A percentile compares a stretch with the other conserved stretches of the same genome.
phyloP scores from a whole-genome alignment of 2,329 filamentous ascomycete genomes.

The Fusarium sp. region DNA sequence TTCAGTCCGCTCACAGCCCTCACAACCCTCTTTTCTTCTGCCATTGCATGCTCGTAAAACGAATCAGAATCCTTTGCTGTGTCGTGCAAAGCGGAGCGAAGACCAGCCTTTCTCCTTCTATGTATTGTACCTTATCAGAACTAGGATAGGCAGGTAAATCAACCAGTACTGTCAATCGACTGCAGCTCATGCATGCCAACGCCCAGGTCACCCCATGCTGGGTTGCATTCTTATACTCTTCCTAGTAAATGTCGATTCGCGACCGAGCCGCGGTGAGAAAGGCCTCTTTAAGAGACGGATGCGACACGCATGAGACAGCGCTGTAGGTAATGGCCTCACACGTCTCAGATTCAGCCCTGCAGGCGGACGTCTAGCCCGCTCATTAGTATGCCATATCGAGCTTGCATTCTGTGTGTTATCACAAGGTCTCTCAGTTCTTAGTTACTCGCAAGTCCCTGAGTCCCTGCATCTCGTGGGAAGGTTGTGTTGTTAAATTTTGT shows the following conservation, averaged over 20 bases:
- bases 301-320: constrained; percentile 16
- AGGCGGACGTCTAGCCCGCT: constrained; percentile 21
- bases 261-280: not conserved
- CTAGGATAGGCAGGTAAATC: constrained; percentile 38
- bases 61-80: constrained; percentile 42
- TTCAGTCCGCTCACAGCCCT: constrained; percentile 30
- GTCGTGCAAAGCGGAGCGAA: constrained; percentile 37
- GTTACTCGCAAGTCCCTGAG: constrained; percentile 25
- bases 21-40: constrained; percentile 35
- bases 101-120: constrained; percentile 15
- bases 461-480: constrained; percentile 34
- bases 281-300: not conserved
- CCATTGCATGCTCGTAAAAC: constrained; percentile 40
- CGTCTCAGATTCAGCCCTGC: constrained; percentile 40
- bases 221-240: constrained; percentile 9
- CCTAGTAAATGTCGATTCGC: not conserved
- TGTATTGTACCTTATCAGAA: constrained; percentile 18
- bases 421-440: constrained; percentile 28
- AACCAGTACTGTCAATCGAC: constrained; percentile 9
- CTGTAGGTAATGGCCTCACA: constrained; percentile 29
- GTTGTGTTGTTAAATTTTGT: not conserved
- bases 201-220: not conserved
- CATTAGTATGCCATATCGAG: constrained; percentile 27
- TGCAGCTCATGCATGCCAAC: constrained; percentile 3
- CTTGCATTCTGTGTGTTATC: constrained; percentile 19